These are phyloP conservation scores for Megacollybia platyphylla DNA, from an alignment of 1,284 basidiomycete genomes.

Conservation along the genomic window DNA sequence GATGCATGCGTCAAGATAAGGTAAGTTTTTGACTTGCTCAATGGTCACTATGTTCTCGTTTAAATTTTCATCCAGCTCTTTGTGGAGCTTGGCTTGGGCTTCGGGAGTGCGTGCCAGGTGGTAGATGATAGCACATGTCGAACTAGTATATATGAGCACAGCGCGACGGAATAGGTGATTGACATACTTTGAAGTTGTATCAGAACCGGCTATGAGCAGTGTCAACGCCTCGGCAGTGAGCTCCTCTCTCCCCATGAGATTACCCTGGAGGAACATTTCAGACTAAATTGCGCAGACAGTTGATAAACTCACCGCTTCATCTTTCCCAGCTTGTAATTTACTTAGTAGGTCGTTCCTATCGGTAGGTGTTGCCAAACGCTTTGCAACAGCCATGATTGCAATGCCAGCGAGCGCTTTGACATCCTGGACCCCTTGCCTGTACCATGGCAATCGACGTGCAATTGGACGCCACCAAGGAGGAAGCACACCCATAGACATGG, in stretches of 20 bases:
- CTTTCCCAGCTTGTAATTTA: slow-evolving; percentile 11
- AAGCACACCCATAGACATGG: slow-evolving; percentile 48
- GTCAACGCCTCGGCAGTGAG: background rate
- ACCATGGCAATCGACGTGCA: slow-evolving; percentile 10
- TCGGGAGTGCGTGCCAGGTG: slow-evolving; percentile 12
- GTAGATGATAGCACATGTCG: slow-evolving; percentile 13
- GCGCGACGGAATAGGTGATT: background rate
- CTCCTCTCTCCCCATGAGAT: slow-evolving; percentile 6
- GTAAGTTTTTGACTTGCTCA: slow-evolving; percentile 16
- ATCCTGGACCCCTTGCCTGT: slow-evolving; percentile 10
- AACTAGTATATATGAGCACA: slow-evolving; percentile 2
- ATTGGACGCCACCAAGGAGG: slow-evolving; percentile 37
- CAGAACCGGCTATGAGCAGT: slow-evolving; percentile 17
- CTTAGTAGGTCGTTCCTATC: slow-evolving; percentile 15
- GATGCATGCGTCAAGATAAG: slow-evolving; percentile 19
- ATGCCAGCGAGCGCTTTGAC: slow-evolving; percentile 6
- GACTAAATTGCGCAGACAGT: slow-evolving; percentile 15
- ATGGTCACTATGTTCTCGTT: slow-evolving; percentile 5
- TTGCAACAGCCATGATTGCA: slow-evolving; percentile 7
- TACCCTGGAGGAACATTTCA: slow-evolving; percentile 16
- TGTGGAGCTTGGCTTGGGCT: slow-evolving; percentile 13
- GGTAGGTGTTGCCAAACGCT: slow-evolving; percentile 5
- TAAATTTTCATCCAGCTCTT: slow-evolving; percentile 10
- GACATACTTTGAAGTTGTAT: slow-evolving; percentile 17
- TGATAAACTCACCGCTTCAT: slow-evolving; percentile 7